A percentile compares a stretch with the other conserved stretches of the same genome.
These are phyloP conservation scores for Candida sp. DNA, from an alignment of 1,139 yeast genomes.

Conservation along the genomic window DNA sequence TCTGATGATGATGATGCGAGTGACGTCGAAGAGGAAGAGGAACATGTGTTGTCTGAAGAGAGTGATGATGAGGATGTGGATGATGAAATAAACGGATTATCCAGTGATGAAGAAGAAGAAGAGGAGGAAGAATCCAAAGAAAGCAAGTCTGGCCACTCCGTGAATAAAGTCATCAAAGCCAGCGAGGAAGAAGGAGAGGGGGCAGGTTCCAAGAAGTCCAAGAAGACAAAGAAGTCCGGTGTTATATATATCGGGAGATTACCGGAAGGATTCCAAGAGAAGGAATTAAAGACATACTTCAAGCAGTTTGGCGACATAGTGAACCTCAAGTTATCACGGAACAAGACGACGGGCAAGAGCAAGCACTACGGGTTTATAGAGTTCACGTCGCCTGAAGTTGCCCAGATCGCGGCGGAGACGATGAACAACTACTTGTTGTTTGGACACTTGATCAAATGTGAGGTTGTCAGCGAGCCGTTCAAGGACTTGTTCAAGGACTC, in stretches of 20 bases:
- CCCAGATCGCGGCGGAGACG: conserved; percentile 88
- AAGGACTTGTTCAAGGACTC: conserved; percentile 61
- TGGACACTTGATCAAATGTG: conserved; percentile 81
- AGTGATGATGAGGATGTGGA: conserved; percentile 18
- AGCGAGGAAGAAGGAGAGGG: conserved; percentile 8
- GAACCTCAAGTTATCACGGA: conserved; percentile 82
- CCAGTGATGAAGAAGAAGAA: conserved; percentile 24
- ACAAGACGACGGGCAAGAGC: conserved; percentile 88
- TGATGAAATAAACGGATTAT: conserved; percentile 28
- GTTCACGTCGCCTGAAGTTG: conserved; percentile 75
- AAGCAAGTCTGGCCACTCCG: conserved; percentile 25
- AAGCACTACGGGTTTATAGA: conserved; percentile 95
- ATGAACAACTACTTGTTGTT: conserved; percentile 93
- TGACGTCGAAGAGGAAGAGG: conserved; percentile 21
- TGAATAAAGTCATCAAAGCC: conserved; percentile 31
- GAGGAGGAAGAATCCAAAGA: too few relatives aligned
- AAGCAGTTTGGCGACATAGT: conserved; percentile 87
- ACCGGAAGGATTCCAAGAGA: conserved; percentile 92
- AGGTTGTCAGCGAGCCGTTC: conserved; percentile 52
- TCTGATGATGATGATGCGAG: conserved; percentile 29
- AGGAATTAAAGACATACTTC: conserved; percentile 80
- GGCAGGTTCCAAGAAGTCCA: conserved; percentile 20
- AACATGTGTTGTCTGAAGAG: conserved; percentile 21
- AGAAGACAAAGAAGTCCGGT: conserved; percentile 44
- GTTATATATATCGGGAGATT: conserved; percentile 90